phyloP scores from a whole-genome alignment of 164 flowering plant species.

The Cinnamomum micranthum region DNA sequence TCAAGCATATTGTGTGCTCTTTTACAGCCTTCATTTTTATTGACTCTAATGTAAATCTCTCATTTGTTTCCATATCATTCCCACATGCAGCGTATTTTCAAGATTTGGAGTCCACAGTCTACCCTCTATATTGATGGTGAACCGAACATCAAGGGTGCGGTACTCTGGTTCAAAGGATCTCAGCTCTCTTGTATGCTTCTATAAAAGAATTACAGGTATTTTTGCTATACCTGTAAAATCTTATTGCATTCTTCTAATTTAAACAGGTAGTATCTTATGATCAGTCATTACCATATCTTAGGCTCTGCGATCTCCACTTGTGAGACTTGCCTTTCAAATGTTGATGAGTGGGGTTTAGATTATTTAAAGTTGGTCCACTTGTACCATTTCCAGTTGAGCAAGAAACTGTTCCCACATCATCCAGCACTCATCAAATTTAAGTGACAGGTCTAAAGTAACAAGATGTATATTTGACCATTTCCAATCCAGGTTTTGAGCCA shows the following conservation, averaged over 20 bases:
- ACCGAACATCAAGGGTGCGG: slow-evolving; percentile 40
- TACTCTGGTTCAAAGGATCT: slow-evolving; percentile 56
- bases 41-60: not conserved
- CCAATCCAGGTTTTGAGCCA: slow-evolving; percentile 22
- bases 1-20: not conserved
- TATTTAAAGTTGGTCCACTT: not conserved
- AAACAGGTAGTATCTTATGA: too few relatives aligned
- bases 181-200: slow-evolving; percentile 1
- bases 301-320: too few relatives aligned
- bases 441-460: not conserved
- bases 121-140: slow-evolving; percentile 63
- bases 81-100: slow-evolving; percentile 61
- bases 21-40: not conserved
- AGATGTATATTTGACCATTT: not conserved
- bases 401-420: not conserved
- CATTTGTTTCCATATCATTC: too few relatives aligned
- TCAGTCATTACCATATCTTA: too few relatives aligned
- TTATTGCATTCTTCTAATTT: too few relatives aligned
- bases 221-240: not conserved
- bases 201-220: slow-evolving; percentile 3
- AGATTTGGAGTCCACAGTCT: slow-evolving; percentile 83
- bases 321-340: too few relatives aligned
- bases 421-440: not conserved
- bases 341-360: not conserved
- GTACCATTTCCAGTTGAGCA: not conserved